Percentiles rank a stretch among this genome's conserved stretches.
phyloP scores from a whole-genome alignment of 2,329 filamentous ascomycete species.

The Diaporthe destruens region DNA sequence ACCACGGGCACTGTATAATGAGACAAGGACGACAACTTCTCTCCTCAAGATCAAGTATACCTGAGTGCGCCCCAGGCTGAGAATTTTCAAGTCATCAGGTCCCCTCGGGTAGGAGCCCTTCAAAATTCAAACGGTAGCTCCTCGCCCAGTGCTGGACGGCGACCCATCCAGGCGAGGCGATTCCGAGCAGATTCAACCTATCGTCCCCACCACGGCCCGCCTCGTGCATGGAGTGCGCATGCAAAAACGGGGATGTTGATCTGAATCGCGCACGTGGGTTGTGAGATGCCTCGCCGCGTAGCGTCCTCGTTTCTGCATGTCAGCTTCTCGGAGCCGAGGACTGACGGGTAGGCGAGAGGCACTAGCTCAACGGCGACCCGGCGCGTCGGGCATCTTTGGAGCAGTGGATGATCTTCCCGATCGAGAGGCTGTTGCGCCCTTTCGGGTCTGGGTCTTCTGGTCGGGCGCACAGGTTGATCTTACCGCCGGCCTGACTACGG shows the following conservation, averaged over 20 bases:
- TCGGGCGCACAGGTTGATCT: slow-evolving; percentile 17
- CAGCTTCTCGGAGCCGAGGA: slow-evolving; percentile 30
- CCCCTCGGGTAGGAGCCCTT: too few species aligned
- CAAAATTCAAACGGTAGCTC: background rate
- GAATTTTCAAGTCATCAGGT: background rate
- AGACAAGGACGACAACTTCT: background rate
- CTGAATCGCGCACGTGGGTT: slow-evolving; percentile 33
- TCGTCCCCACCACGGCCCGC: slow-evolving; percentile 31
- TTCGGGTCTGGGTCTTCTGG: slow-evolving; percentile 8
- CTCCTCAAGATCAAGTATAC: background rate
- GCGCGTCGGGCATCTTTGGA: slow-evolving; percentile 10
- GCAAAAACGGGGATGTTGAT: slow-evolving; percentile 25
- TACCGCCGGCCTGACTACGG: slow-evolving; percentile 16
- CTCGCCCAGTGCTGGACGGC: background rate
- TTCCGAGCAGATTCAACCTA: background rate
- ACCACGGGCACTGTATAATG: slow-evolving; percentile 13
- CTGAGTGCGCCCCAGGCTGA: too few species aligned
- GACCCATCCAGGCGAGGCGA: background rate
- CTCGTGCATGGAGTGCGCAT: slow-evolving; percentile 28
- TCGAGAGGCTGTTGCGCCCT: background rate
- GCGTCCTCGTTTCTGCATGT: slow-evolving; percentile 19
- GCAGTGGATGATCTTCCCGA: slow-evolving; percentile 13
- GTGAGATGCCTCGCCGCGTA: slow-evolving; percentile 20
- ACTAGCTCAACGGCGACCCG: slow-evolving; percentile 15
- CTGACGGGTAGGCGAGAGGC: slow-evolving; percentile 3